Evolutionary conservation across 176 grass and related monocot genomes (phyloP), one percentile per base, ranked within the genome.

Genomic region (Eragrostis curvula): DNA sequence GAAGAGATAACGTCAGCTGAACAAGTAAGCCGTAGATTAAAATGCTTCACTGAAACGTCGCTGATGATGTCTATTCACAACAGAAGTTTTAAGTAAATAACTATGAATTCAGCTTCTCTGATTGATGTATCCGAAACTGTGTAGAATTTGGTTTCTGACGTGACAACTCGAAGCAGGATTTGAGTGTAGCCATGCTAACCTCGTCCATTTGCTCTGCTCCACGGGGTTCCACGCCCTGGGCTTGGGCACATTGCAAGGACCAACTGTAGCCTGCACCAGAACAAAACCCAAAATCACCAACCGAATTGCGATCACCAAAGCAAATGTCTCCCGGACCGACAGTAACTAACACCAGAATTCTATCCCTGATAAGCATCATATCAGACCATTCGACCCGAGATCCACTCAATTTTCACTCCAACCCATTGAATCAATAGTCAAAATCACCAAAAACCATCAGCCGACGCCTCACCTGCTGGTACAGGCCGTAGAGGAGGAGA

Each of bases 131-230:
- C 66, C 6, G 10, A 30, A 46, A 18, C 36, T 55, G 0, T 39
- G 62, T 12, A 36, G 0, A 79, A 46, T n/a, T 68, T 61, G 52
- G 60, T n/a, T 63, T 40, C 48, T 79, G 23, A 8, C 3, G 27
- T 15, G 7, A 66, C 61, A 56, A 16, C 15, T 63, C 18, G 24
- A 73, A 58, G 55, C 30, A 45, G 40, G 65, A 71, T 55, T 73
- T 1, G 25, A 60, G 15, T 63, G 30, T 53, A 80, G 79, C 43
- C 63, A 18, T 30, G 85, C 85, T 27, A 89, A 99, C 93, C 93
- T 96, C 20, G 79, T 93, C 97, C 97, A 99, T 90, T 96, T 96
- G 87, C 92, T 88, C 79, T 96, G 87, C 73, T 96, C 97, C 83
- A 96, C 93, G 27, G 91, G 97, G 73, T 76, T 99, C 97, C 93